Base-by-base conservation (phyloP, 148 eudicot species). In the Rhododendron ferrugineum region DNA sequence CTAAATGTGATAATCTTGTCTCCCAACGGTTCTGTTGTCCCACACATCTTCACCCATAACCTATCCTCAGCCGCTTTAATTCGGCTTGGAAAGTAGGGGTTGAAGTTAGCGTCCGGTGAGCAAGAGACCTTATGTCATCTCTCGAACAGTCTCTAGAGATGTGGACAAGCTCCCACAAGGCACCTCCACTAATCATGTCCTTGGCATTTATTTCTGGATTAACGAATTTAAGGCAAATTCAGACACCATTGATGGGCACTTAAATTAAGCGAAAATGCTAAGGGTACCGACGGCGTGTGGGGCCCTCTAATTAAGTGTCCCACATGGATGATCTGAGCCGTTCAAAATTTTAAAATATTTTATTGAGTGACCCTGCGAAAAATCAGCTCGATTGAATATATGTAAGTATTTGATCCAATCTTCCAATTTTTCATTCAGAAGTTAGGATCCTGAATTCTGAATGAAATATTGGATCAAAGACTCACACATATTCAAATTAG, bases 141-240 rank as follows among this genome's bases (percentile, higher is more conserved):
- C 98, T 89, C 62, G 93, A 87, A 79, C 98, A 96, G 78, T 94
- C 98, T 74, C 93, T 91, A 52, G 96, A 91, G 79, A 96, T 93
- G 37, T 98, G 94, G 81, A 93, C 98, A 83, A 96, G 94, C 89
- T 94, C 98, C 95, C 94, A 92, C 46, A 96, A 87, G 79, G 98
- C 98, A 87, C 98, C 98, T 79, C 88, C 98, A 75, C 77, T 89
- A 72, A 93, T 93, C 96, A 96, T 92, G 85, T 96, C 98, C 87
- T 90, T 94, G 0, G 98, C 95, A 89, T 96, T 96, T 72, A 85
- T 91, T 86, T 96, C 98, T 95, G 94, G 37, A 86, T 80, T 28
- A 14, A 56, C 6, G 47, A 88, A 50, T 7, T 40, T 6, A 30
- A 50, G 40, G 23, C 28, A 9, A 23, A 34, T 46, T 77, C 68